Conservation (phyloP, 768 basidiomycete species). For the Psilocybe azurescens region DNA sequence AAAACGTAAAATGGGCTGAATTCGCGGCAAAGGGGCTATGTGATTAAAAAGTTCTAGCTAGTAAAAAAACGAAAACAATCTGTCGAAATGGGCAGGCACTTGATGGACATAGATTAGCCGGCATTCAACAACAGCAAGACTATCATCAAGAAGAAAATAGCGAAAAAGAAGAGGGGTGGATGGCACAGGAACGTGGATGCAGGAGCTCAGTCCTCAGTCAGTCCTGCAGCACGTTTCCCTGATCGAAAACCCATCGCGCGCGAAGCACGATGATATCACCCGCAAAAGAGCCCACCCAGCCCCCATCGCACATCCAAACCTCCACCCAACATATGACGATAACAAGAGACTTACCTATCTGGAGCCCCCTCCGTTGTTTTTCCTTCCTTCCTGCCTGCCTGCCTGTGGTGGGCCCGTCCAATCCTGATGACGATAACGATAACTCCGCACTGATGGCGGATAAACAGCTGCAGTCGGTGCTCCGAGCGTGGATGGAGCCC, state of each 20-base stretch:
- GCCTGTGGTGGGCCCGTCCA: no score
- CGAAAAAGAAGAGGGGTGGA: neutral
- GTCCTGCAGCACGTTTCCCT: slow-evolving; percentile 15
- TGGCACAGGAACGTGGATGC: neutral
- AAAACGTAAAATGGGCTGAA: slow-evolving; percentile 15
- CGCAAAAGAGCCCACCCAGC: neutral
- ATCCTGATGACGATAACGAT: neutral
- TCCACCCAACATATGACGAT: neutral
- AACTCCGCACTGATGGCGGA: neutral
- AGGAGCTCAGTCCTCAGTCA: no score
- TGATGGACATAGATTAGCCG: slow-evolving; percentile 1
- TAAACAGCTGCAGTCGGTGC: neutral
- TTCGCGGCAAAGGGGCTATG: neutral
- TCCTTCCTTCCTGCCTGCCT: no score
- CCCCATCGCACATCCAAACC: neutral
- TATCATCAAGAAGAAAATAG: neutral
- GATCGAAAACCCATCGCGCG: slow-evolving; percentile 13
- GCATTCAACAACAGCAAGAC: neutral
- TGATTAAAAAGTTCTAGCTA: neutral
- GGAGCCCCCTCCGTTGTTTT: neutral
- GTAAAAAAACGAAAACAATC: neutral
- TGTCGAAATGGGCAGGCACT: neutral
- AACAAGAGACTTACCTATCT: neutral
- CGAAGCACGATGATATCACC: neutral
- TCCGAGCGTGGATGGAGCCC: neutral